Base-by-base conservation (phyloP, 345 rosid genomes). In the Trapa bicornis region DNA sequence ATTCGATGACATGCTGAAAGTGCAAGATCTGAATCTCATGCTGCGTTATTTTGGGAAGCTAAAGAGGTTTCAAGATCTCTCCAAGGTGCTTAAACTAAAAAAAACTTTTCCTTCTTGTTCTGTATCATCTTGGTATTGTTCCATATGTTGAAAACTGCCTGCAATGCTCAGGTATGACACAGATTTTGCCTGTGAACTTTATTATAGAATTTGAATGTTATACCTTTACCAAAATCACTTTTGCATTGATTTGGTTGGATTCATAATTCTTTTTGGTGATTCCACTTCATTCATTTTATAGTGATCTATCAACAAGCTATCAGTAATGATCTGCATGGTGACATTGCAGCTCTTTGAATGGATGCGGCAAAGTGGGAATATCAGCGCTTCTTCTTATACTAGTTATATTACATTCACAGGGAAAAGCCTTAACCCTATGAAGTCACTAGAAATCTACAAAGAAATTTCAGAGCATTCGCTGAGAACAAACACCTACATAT, bases 21-120 rank as follows among this genome's bases (percentile, higher is more conserved):
- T 85, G 39, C 97, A 86, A 78, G 98, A 90, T 71, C 75, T 88
- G 77, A 90, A 93, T 79, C 86, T 76, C 47, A 80, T 93, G 70
- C 70, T 93, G 66, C 75, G 96, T 38, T 75, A 83, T 76, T 84
- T 93, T 2, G 98, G 98, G 70, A 75, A 77, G 65, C 76, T 80
- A 38, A 84, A 80, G 52, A 75, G 85, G 77, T 87, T 81, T 86
- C 74, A 81, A 57, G 89, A 88, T 79, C 81, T 93, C 70, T 81
- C 82, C 50, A 79, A 88, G 98, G 96, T 88, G 15, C 53, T 54
- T 48, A 47, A 29, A 58, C 61, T 68, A 61, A 11, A 65, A 64
- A 17, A 39, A 64, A 17, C 32, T 12, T 72, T 66, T 32, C 11
- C 38, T 58, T 10, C 38, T 33, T 58, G 63, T 50, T 50, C 56